A percentile compares a stretch with the other conserved stretches of the same genome.
phyloP scores from a whole-genome alignment of 2,329 filamentous ascomycete genomes.

The Curvularia eragrostidis region DNA sequence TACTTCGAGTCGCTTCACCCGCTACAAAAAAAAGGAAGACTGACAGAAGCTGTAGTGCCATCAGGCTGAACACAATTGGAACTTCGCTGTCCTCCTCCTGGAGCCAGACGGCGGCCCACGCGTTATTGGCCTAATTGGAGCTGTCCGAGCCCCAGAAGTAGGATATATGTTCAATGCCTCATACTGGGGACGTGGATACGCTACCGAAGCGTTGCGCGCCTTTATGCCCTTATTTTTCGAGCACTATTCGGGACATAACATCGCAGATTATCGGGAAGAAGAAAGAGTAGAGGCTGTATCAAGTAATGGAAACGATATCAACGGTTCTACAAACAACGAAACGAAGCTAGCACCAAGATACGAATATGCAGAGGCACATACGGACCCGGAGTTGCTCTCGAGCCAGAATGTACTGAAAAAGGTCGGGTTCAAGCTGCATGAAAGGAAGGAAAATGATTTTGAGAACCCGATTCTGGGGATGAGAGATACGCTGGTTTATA shows the following conservation, averaged over 20 bases:
- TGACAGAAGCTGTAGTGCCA: constrained; percentile 26
- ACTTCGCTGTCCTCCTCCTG: constrained; percentile 58
- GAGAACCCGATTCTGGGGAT: constrained; percentile 46
- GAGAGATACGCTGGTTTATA: constrained; percentile 48
- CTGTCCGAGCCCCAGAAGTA: constrained; percentile 50
- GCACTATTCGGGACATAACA: constrained; percentile 30
- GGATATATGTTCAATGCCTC: constrained; percentile 54
- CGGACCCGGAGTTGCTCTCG: constrained; percentile 57
- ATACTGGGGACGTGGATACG: constrained; percentile 53
- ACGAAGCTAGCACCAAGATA: constrained; percentile 11
- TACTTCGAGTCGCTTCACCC: too few relatives aligned
- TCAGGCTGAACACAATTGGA: constrained; percentile 56
- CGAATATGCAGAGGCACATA: constrained; percentile 53
- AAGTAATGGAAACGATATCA: constrained; percentile 4
- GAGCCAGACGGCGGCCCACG: constrained; percentile 23
- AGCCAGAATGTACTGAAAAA: constrained; percentile 66
- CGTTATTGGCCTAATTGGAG: constrained; percentile 54
- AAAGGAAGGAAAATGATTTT: constrained; percentile 52
- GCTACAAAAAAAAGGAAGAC: background rate
- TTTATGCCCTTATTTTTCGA: constrained; percentile 53
- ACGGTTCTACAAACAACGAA: background rate
- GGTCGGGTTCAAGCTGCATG: constrained; percentile 60
- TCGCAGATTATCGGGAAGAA: background rate
- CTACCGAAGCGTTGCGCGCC: constrained; percentile 53
- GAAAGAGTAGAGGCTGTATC: background rate